Percentiles rank a stretch among this genome's conserved stretches.
Conservation (phyloP, 345 rosid species). For the Boechera retrofracta region DNA sequence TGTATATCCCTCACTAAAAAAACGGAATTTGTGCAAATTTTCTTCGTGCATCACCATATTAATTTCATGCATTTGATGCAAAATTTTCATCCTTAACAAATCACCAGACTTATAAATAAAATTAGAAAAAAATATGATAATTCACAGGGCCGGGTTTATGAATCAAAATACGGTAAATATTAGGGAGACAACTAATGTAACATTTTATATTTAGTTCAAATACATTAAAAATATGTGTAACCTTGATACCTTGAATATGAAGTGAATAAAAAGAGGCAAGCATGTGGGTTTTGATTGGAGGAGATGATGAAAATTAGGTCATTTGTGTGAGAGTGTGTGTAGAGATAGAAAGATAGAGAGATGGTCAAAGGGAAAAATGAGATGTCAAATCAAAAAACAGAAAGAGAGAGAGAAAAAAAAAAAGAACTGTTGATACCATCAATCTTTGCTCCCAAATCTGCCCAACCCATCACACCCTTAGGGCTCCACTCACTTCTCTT, state of each 20-base stretch:
- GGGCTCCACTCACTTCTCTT: constrained; percentile 51
- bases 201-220: neutral
- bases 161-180: neutral
- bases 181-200: neutral
- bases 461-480: constrained; percentile 53
- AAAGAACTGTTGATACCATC: constrained; percentile 43
- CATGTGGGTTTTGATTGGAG: constrained; percentile 39
- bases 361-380: constrained; percentile 48
- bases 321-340: constrained; percentile 42
- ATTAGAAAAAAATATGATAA: neutral
- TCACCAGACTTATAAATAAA: neutral
- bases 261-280: constrained; percentile 33
- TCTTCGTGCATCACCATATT: neutral
- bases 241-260: constrained; percentile 3
- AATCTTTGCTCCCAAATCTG: constrained; percentile 53
- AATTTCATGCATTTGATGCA: neutral
- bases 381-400: constrained; percentile 49
- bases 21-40: neutral
- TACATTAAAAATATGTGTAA: neutral
- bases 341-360: constrained; percentile 23
- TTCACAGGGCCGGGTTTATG: neutral
- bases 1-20: constrained; percentile 1
- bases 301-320: constrained; percentile 42
- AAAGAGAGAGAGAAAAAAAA: constrained; percentile 10
- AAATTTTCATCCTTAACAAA: neutral